Percentiles rank a stretch among this genome's conserved stretches.
Evolutionary conservation across 1,139 yeast genomes (phyloP).

Genomic region (Lodderomyces elongisporus): DNA sequence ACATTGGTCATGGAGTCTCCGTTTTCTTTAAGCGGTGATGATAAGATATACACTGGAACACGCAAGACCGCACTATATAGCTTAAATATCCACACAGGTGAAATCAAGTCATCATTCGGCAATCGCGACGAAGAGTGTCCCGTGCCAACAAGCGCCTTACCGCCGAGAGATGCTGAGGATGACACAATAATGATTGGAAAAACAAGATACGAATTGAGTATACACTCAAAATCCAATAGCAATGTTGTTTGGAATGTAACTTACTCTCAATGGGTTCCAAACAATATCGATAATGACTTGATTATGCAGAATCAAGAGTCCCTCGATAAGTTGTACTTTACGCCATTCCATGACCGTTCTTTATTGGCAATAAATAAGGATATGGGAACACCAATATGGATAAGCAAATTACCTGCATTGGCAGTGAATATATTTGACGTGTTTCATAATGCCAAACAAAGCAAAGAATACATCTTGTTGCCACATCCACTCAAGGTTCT

Average conservation of each 20-base stretch:
- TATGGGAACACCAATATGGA: conserved; percentile 75
- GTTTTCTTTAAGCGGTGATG: conserved; percentile 72
- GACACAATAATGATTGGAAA: conserved; percentile 46
- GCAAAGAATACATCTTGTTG: conserved; percentile 39
- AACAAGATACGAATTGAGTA: conserved; percentile 43
- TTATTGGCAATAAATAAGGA: conserved; percentile 61
- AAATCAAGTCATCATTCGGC: conserved; percentile 70
- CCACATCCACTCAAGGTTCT: conserved; percentile 62
- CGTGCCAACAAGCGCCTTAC: conserved; percentile 21
- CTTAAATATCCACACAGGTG: conserved; percentile 72
- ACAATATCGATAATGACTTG: conserved; percentile 73
- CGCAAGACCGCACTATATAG: conserved; percentile 73
- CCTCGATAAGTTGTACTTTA: conserved; percentile 68
- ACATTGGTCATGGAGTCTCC: conserved; percentile 83
- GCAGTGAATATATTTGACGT: conserved; percentile 74
- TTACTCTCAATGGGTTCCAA: conserved; percentile 90
- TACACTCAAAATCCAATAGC: conserved; percentile 51
- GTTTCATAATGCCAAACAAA: conserved; percentile 31
- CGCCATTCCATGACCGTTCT: conserved; percentile 78
- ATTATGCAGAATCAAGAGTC: conserved; percentile 47
- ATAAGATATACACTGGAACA: conserved; percentile 84
- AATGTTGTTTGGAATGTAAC: conserved; percentile 81
- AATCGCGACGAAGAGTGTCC: conserved; percentile 31
- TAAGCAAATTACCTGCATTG: conserved; percentile 58
- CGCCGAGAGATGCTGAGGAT: conserved; percentile 11